Evolutionary conservation across 768 basidiomycete genomes (phyloP), one percentile per base, ranked within the genome.

Genomic region (Sutorius australiensis): DNA sequence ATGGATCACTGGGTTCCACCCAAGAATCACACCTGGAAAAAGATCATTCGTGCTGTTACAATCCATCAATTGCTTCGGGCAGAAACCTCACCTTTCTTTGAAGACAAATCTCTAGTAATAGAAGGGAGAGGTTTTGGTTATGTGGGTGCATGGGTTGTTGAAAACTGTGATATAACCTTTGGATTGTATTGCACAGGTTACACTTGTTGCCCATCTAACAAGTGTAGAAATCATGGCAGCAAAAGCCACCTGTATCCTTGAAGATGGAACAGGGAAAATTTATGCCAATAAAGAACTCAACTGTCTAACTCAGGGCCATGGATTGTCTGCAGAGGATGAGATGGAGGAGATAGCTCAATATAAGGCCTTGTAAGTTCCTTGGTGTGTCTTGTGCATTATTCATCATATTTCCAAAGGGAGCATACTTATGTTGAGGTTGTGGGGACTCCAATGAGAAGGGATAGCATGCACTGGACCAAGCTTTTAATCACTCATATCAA

Each of bases 1-100:
- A 32, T 53, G 3, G 31, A 38, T 55, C 38, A 47, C 38, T 56
- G 41, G 17, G 36, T 47, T 13, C 36, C 53, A 28, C 41, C 52
- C 16, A 32, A 46, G 13, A 30, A 28, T 48, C 19, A 46, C 13
- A 9, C 28, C 11, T 51, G 47, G 58, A 46, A 42, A 12, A 2
- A 54, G 0, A 42, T 48, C 0, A 62, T 75, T 19, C 72, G 79
- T 36, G 82, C 86, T 1, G 72, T 81, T 3, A 85, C 82, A 7
- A 73, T 86, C 30, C 74, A 73, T 28, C 85, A 86, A 60, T 52
- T 84, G 16, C 58, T 72, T 28, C 59, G 67, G n/a, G 80, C 81
- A 5, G 55, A 62, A n/a, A 68, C 70, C 24, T 55, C 51, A 24
- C 50, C 58, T 55, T 59, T 69, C 5, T 72, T 77, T 50, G 61